Evolutionary conservation across 2,329 filamentous ascomycete species (phyloP), one percentile per base, ranked within the genome.

Genomic region (Pseudogymnoascus sp.): DNA sequence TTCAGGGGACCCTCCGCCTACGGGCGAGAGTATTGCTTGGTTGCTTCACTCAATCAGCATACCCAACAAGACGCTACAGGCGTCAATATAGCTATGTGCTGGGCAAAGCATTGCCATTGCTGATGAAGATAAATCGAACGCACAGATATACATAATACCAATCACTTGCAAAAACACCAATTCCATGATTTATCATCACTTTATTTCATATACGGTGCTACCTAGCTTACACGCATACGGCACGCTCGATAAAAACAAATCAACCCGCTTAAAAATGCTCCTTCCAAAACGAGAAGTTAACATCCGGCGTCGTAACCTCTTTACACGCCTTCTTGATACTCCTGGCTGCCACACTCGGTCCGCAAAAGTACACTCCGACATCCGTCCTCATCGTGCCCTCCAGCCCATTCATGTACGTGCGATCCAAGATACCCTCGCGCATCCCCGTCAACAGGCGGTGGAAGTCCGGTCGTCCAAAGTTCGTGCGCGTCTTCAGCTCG

Each of bases 231-330:
- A 33, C 47, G 47, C 47, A 54, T 33, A 54, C 6, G 18, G n/a
- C 47, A 33, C 47, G 47, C 25, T 54, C 47, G 47, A 33, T 12
- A 54, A 41, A 12, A 33, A 54, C n/a, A 33, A 33, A 28, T 18
- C 28, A 30, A 4, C 18, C 5, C 47, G 25, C 63, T 81, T 81
- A 87, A 72, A 87, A 87, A 72, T 99, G 93, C 76, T 99, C 94
- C 79, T 99, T 99, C 94, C 94, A 99, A 80, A 99, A 99, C 69
- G 90, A 89, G 79, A 97, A 99, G 70, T 87, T 85, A 62, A 99
- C 91, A 67, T 96, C 89, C 65, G 84, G 84, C 37, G 83, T 86
- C 11, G 86, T 89, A 14, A 88, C 87, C 60, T 79, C 74, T 70
- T 88, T 89, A 67, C 90, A 89, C 14, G 93, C 92, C 71, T 85